These are phyloP conservation scores for Komagataella pseudopastoris DNA, from an alignment of 805 yeast species.

Conservation along the genomic window DNA sequence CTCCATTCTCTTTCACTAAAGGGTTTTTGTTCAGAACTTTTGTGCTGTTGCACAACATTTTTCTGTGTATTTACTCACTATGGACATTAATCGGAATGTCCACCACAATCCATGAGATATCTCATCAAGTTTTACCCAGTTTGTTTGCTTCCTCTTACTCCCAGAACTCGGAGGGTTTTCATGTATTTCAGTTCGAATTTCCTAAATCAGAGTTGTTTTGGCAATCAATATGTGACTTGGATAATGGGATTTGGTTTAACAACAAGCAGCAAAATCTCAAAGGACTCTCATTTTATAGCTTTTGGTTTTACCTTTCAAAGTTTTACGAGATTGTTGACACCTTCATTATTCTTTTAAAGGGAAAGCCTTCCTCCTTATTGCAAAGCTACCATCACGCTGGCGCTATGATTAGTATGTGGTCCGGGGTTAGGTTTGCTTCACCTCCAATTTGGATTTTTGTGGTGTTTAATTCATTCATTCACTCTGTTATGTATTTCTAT, in stretches of 20 bases:
- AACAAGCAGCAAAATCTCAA: constrained; percentile 14
- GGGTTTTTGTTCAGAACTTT: constrained; percentile 32
- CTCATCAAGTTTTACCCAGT: constrained; percentile 16
- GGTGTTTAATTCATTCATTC: constrained; percentile 68
- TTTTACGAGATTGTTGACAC: constrained; percentile 66
- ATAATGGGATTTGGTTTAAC: constrained; percentile 42
- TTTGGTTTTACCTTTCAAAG: constrained; percentile 56
- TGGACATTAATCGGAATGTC: constrained; percentile 66
- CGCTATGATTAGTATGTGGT: constrained; percentile 75
- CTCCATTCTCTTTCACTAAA: constrained; percentile 36
- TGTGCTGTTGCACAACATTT: constrained; percentile 47
- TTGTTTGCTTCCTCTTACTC: constrained; percentile 7
- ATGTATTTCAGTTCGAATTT: background rate
- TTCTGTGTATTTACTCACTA: constrained; percentile 49
- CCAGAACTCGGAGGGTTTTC: constrained; percentile 8
- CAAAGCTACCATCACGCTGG: constrained; percentile 74
- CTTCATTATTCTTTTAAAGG: constrained; percentile 50
- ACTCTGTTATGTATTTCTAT: constrained; percentile 62
- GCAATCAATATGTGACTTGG: constrained; percentile 46
- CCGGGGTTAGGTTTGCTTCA: constrained; percentile 53
- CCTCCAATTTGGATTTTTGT: constrained; percentile 78
- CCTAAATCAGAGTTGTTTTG: constrained; percentile 30
- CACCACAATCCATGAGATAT: constrained; percentile 29
- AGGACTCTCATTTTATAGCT: constrained; percentile 45
- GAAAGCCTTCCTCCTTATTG: constrained; percentile 49